These are phyloP conservation scores for Seminavis robusta DNA, from an alignment of 108 stramenopile genomes.

Conservation along the genomic window DNA sequence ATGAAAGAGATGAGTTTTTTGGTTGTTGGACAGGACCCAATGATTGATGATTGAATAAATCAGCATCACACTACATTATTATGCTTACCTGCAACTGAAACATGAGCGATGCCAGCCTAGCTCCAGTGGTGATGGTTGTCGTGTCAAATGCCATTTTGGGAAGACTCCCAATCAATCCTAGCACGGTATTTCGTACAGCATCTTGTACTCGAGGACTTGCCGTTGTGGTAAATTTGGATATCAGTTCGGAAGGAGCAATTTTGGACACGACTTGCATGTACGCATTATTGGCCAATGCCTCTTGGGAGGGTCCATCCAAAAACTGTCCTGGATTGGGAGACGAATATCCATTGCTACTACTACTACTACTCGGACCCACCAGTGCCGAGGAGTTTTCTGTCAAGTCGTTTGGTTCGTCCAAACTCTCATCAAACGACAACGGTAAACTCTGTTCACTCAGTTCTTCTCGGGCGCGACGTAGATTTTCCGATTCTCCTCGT, in stretches of 20 bases:
- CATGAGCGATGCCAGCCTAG: conserved; percentile 90
- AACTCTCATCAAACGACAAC: conserved; percentile 30
- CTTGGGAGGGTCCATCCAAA: conserved; percentile 17
- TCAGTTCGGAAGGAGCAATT: conserved; percentile 75
- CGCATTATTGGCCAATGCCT: conserved; percentile 50
- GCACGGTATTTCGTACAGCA: conserved; percentile 84
- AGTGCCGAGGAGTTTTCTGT: neutral
- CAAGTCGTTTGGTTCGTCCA: neutral
- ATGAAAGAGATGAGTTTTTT: neutral
- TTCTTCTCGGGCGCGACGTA: conserved; percentile 41
- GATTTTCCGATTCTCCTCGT: conserved; percentile 43
- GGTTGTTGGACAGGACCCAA: too few relatives aligned
- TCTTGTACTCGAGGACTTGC: conserved; percentile 86
- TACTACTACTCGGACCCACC: conserved; percentile 1
- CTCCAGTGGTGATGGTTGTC: conserved; percentile 83
- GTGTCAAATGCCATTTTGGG: conserved; percentile 92
- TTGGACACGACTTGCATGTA: conserved; percentile 76
- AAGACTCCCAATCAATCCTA: conserved; percentile 86
- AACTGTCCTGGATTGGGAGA: neutral
- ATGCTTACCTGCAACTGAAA: conserved; percentile 88
- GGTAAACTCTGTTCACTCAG: conserved; percentile 54
- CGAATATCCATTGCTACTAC: neutral
- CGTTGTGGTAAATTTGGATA: conserved; percentile 73
- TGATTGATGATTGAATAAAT: too few relatives aligned
- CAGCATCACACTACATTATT: too few relatives aligned